Evolutionary conservation across 805 yeast species (phyloP).

Genomic region (Saturnispora dispora): DNA sequence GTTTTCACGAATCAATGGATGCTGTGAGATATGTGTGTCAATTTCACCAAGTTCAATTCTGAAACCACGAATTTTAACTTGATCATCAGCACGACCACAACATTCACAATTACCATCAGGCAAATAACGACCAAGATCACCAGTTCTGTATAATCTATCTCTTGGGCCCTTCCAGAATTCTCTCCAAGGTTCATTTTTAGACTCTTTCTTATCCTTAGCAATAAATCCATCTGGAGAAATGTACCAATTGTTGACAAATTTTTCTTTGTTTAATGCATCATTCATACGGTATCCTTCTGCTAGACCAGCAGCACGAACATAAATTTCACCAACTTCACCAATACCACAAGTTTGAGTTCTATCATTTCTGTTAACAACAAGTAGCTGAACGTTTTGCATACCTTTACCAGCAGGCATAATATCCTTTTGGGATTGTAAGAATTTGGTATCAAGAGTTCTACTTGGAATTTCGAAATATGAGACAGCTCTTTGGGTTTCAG

Average conservation of each 20-base stretch:
- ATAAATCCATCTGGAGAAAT: constrained; percentile 58
- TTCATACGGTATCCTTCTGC: constrained; percentile 93
- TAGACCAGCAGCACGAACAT: constrained; percentile 95
- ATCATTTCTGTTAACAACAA: constrained; percentile 88
- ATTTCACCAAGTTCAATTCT: constrained; percentile 97
- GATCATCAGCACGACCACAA: constrained; percentile 98
- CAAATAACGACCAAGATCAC: constrained; percentile 91
- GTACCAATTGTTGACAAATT: constrained; percentile 90
- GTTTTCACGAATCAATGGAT: constrained; percentile 86
- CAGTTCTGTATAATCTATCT: constrained; percentile 93
- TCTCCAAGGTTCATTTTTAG: constrained; percentile 56
- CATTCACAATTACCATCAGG: constrained; percentile 98
- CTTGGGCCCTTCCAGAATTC: constrained; percentile 86
- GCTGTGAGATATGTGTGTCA: constrained; percentile 94
- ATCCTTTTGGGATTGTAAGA: constrained; percentile 79
- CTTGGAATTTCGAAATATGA: constrained; percentile 86
- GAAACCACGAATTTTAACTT: constrained; percentile 96
- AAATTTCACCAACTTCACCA: constrained; percentile 98
- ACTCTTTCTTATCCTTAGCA: constrained; percentile 39
- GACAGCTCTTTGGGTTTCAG: constrained; percentile 98
- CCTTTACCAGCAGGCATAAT: constrained; percentile 98
- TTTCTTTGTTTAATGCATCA: constrained; percentile 80
- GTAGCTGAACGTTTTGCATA: constrained; percentile 88
- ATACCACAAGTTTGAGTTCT: constrained; percentile 90
- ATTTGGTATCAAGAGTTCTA: constrained; percentile 55